These are phyloP conservation scores for Andrographis paniculata DNA, from an alignment of 305 asterid genomes.

Conservation along the genomic window DNA sequence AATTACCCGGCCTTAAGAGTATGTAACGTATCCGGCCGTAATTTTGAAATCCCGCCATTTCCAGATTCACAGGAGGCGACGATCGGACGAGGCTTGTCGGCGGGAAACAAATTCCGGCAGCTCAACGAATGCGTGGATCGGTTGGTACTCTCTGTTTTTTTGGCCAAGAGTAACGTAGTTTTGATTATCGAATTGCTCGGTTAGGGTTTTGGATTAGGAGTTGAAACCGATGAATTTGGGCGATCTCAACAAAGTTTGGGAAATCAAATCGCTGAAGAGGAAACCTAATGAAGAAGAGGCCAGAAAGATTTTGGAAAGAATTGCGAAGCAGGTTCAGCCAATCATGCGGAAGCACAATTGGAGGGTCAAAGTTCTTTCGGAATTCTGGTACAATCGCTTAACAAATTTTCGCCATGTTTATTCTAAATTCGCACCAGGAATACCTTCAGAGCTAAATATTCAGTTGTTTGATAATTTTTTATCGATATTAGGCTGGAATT, in stretches of 20 bases:
- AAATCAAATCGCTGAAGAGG: slow-evolving; percentile 65
- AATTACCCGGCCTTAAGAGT: no score
- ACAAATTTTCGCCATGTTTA: neutral
- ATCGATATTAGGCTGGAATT: no score
- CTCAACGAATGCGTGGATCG: no score
- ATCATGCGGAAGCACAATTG: slow-evolving; percentile 86
- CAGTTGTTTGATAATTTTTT: neutral
- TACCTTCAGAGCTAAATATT: neutral
- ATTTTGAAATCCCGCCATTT: no score
- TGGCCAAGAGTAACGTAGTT: no score
- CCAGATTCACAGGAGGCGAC: no score
- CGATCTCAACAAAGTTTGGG: slow-evolving; percentile 74
- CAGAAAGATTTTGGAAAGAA: slow-evolving; percentile 47
- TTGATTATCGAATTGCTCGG: neutral
- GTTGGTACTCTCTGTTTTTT: no score
- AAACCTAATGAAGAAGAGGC: slow-evolving; percentile 71
- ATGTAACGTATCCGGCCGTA: no score
- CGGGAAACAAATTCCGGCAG: no score
- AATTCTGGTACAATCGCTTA: slow-evolving; percentile 47
- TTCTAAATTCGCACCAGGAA: neutral
- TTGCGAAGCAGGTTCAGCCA: slow-evolving; percentile 94
- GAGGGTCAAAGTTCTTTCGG: slow-evolving; percentile 90
- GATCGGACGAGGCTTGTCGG: no score
- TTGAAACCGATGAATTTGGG: slow-evolving; percentile 46
- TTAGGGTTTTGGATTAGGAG: neutral